A percentile compares a stretch with the other conserved stretches of the same genome.
Conservation (phyloP, 768 basidiomycete species). For the Rhodotorula diobovata region DNA sequence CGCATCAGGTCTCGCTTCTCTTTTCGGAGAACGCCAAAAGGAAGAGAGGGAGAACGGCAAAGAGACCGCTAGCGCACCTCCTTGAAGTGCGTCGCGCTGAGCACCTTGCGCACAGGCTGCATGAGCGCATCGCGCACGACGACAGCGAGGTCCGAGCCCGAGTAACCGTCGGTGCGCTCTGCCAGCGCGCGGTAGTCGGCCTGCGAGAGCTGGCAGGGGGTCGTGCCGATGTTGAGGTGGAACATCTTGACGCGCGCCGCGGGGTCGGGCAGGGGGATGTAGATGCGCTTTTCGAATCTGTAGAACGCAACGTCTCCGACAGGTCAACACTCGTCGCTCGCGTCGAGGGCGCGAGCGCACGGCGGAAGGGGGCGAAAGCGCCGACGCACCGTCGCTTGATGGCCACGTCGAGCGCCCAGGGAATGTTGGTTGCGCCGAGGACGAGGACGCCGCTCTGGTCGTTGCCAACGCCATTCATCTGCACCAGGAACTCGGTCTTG, state of each 20-base stretch:
- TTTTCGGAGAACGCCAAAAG: too few species aligned
- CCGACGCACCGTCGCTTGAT: slow-evolving; percentile 68
- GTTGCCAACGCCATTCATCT: slow-evolving; percentile 98
- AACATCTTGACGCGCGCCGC: slow-evolving; percentile 94
- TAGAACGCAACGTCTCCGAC: background rate
- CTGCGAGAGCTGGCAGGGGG: slow-evolving; percentile 73
- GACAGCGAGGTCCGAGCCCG: slow-evolving; percentile 90
- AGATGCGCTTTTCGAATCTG: slow-evolving; percentile 95
- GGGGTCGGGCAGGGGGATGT: slow-evolving; percentile 90
- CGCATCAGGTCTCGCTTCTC: background rate
- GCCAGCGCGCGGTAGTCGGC: slow-evolving; percentile 79
- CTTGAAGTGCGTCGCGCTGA: slow-evolving; percentile 93
- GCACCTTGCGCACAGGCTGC: slow-evolving; percentile 96
- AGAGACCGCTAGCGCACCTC: slow-evolving; percentile 43
- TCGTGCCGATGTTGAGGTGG: slow-evolving; percentile 87
- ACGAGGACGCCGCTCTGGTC: slow-evolving; percentile 95
- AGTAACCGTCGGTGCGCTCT: slow-evolving; percentile 79
- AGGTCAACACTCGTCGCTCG: background rate
- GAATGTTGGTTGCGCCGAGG: slow-evolving; percentile 95
- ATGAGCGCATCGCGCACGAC: slow-evolving; percentile 94
- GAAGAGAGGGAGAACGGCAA: background rate
- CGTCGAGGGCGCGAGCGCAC: too few species aligned
- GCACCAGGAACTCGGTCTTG: slow-evolving; percentile 87
- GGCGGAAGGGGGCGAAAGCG: background rate
- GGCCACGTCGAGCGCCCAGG: slow-evolving; percentile 94